These are phyloP conservation scores for Avena atlantica DNA, from an alignment of 176 grass and related monocot genomes.

Conservation along the genomic window DNA sequence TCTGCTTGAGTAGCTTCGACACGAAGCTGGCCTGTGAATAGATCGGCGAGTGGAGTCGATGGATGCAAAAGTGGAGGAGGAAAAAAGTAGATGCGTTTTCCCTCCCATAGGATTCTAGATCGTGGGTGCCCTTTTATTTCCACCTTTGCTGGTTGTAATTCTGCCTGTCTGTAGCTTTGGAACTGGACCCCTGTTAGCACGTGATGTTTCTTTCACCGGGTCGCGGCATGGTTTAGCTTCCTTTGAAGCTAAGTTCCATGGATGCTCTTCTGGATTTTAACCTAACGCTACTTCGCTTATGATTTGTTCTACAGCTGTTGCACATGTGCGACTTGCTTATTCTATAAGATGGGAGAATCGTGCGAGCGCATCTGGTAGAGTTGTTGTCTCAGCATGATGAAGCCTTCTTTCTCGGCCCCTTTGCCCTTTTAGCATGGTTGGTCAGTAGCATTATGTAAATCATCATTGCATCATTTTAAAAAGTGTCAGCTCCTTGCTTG, in stretches of 20 bases:
- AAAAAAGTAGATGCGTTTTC: constrained; percentile 14
- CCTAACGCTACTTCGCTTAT: neutral
- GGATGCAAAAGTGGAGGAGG: constrained; percentile 6
- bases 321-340: constrained; percentile 29
- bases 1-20: constrained; percentile 99
- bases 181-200: constrained; percentile 28
- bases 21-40: constrained; percentile 98
- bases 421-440: constrained; percentile 19
- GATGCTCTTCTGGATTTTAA: constrained; percentile 19
- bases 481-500: constrained; percentile 3
- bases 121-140: constrained; percentile 37
- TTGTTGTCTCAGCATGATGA: constrained; percentile 26
- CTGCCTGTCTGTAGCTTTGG: constrained; percentile 47
- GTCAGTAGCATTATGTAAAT: neutral
- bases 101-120: constrained; percentile 42
- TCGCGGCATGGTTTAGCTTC: constrained; percentile 29
- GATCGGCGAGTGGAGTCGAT: neutral
- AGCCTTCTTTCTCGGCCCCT: neutral
- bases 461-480: constrained; percentile 33
- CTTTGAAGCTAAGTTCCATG: constrained; percentile 6
- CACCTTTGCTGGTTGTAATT: constrained; percentile 43
- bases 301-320: neutral
- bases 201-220: constrained; percentile 9
- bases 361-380: neutral
- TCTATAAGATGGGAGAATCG: constrained; percentile 33